Conservation (phyloP, 768 basidiomycete species). For the Leccinum variicolor region DNA sequence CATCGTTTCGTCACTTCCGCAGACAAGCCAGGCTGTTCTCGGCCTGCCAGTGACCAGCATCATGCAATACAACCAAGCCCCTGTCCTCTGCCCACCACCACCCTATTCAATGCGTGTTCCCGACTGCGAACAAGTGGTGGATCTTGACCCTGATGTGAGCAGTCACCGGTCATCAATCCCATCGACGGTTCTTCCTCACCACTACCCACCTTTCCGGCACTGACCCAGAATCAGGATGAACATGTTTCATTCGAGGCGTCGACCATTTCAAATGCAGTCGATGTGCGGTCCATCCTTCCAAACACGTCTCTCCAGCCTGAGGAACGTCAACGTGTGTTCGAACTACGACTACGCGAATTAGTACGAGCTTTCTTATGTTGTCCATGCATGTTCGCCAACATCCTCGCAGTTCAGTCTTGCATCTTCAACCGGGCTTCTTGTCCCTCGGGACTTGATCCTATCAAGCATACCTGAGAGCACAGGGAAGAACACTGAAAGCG, state of each 20-base stretch:
- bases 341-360: not conserved
- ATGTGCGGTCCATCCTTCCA: not conserved
- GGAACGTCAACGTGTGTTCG: slow-evolving; percentile 2
- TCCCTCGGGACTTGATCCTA: not conserved
- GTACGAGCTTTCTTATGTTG: not conserved
- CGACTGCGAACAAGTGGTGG: not conserved
- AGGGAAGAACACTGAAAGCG: not conserved
- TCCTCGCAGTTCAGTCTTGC: not conserved
- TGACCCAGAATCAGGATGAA: not conserved
- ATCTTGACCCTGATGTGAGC: not conserved
- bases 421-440: not conserved
- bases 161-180: no score
- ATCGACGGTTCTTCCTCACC: no score
- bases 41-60: not conserved
- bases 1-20: not conserved
- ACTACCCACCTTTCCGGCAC: not conserved
- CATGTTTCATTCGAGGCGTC: not conserved
- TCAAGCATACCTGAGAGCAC: not conserved
- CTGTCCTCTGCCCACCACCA: not conserved
- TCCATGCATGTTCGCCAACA: not conserved
- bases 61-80: not conserved
- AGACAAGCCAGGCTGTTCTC: not conserved
- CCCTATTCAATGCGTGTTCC: not conserved
- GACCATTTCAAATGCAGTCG: not conserved
- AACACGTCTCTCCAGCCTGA: not conserved